Evolutionary conservation across 768 basidiomycete genomes (phyloP), one percentile per base, ranked within the genome.

Genomic region (Suillus luteus): DNA sequence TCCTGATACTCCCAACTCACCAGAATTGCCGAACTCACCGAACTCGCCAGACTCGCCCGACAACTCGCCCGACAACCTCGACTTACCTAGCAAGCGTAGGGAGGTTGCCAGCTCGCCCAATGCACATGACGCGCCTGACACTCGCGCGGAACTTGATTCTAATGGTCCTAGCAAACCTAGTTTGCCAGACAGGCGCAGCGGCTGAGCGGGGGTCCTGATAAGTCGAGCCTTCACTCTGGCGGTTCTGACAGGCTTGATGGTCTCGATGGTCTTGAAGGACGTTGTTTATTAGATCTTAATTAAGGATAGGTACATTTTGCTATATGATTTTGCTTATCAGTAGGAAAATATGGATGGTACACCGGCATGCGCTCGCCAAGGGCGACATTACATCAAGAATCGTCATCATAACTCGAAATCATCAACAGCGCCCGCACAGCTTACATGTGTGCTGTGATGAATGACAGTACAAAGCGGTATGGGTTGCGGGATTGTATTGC

Each of bases 391-490:
- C 33, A 35, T 35, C 33, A 35, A 35, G 33, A 35, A 7, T 35
- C 33, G 33, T 35, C 3, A 35, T 80, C 90, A 1, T 86, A 89
- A 68, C 78, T 96, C 38, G 95, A 98, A 72, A 79, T 93, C 10
- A 73, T 91, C 33, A 95, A 96, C 73, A 90, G 90, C 48, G 83
- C 87, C 10, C 85, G 27, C 2, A 27, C 27, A 27, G 27, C 27
- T 27, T 27, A 27, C 27, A 27, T 27, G 27, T 27, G 65, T 4
- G 49, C 15, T 27, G 66, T 43, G 55, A 59, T 44, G 63, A 65
- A 69, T 58, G 65, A 52, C 54, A 76, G 79, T 59, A 70, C 73
- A 27, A 69, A 67, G 27, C 72, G 67, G 4, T 86, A 85, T 66
- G n/a, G 82, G 8, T 70, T 89, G 35, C 81, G 82, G 41, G 83